Conservation (phyloP, 208 protist species). For the Jaenimonas drosophilae region DNA sequence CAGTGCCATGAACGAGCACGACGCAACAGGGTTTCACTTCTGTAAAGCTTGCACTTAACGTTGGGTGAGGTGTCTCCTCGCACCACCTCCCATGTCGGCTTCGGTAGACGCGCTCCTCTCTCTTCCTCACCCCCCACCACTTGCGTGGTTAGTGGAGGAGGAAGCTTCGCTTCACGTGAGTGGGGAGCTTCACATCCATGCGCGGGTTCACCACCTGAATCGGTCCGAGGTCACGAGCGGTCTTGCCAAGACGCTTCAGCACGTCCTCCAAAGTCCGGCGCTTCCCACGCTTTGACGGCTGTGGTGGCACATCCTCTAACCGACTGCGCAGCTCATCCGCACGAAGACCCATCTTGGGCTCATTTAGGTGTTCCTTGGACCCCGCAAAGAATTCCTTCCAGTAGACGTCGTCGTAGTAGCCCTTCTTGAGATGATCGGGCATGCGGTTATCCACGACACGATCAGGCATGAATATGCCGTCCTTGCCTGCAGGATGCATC, state of each 20-base stretch:
- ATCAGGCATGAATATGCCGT: conserved; percentile 86
- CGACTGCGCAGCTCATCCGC: conserved; percentile 80
- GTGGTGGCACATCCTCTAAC: conserved; percentile 36
- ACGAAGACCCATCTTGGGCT: conserved; percentile 85
- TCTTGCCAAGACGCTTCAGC: conserved; percentile 71
- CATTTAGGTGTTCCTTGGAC: conserved; percentile 81
- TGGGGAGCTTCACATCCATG: conserved; percentile 78
- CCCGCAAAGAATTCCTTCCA: conserved; percentile 91
- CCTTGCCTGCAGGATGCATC: conserved; percentile 88
- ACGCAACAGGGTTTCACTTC: no score
- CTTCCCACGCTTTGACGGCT: conserved; percentile 18
- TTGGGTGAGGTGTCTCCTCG: no score
- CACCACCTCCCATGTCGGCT: conserved; percentile 2
- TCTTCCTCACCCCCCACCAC: background rate
- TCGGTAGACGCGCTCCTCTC: background rate
- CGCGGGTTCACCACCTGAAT: conserved; percentile 76
- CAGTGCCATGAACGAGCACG: background rate
- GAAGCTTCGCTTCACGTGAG: conserved; percentile 82
- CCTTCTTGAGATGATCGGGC: conserved; percentile 89
- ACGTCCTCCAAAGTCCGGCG: conserved; percentile 86
- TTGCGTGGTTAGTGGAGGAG: conserved; percentile 50
- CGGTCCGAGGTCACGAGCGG: conserved; percentile 64
- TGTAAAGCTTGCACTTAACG: no score
- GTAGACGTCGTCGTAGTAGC: conserved; percentile 92
- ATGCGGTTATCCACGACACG: conserved; percentile 89